Evolutionary conservation across 768 basidiomycete species (phyloP).

Genomic region (Boletus pseudopeckii): DNA sequence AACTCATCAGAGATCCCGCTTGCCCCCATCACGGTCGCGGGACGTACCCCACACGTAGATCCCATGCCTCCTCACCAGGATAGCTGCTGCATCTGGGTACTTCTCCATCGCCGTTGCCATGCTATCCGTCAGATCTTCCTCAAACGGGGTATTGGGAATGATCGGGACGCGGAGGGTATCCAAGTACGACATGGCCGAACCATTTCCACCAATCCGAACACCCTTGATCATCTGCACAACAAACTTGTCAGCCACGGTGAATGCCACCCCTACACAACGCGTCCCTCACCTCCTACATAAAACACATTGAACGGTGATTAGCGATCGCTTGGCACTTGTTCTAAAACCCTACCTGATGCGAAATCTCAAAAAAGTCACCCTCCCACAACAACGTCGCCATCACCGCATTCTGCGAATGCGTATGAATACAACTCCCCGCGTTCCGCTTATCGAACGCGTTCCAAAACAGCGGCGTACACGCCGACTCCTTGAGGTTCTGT

Average conservation of each 20-base stretch:
- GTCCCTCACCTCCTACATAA: constrained; percentile 39
- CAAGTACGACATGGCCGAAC: constrained; percentile 72
- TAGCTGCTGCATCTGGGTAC: constrained; percentile 73
- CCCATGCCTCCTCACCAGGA: constrained; percentile 76
- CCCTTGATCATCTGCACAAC: constrained; percentile 83
- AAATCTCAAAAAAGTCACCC: constrained; percentile 69
- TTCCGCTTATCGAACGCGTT: constrained; percentile 78
- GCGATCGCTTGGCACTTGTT: background rate
- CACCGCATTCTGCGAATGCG: constrained; percentile 87
- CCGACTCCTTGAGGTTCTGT: constrained; percentile 73
- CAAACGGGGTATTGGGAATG: constrained; percentile 87
- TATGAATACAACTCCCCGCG: constrained; percentile 87
- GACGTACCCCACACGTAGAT: constrained; percentile 81
- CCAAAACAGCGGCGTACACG: constrained; percentile 91
- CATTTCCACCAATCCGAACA: constrained; percentile 72
- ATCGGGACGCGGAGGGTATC: constrained; percentile 85
- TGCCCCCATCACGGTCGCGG: background rate
- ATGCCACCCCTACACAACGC: background rate
- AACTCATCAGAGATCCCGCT: constrained; percentile 2
- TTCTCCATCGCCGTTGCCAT: constrained; percentile 84
- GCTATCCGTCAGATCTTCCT: constrained; percentile 84
- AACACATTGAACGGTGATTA: background rate
- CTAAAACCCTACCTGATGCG: constrained; percentile 59
- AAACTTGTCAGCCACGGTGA: background rate
- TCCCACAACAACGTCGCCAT: constrained; percentile 82